Evolutionary conservation across 2,329 filamentous ascomycete species (phyloP).

Genomic region (Trichophyton verrucosum): DNA sequence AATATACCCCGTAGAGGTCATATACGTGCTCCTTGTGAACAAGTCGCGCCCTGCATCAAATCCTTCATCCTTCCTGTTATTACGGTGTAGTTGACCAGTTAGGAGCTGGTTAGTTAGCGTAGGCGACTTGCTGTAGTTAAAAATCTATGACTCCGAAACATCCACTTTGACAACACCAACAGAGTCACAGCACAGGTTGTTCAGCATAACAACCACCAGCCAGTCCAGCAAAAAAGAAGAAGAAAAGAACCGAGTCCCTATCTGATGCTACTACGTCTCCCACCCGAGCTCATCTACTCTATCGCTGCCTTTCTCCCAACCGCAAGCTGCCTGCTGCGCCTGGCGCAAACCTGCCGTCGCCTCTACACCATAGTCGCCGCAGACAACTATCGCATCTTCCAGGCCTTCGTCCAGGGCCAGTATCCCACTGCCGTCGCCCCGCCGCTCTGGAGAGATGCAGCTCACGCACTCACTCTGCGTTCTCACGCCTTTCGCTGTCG

Average conservation of each 20-base stretch:
- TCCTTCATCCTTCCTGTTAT: no score
- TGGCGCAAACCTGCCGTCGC: constrained; percentile 36
- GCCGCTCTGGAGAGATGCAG: constrained; percentile 38
- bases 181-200: no score
- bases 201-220: neutral
- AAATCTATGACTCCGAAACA: no score
- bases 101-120: no score
- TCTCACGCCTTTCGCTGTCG: constrained; percentile 46
- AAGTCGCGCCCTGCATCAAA: no score
- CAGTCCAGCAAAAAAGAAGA: neutral
- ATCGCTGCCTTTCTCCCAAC: constrained; percentile 34
- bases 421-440: constrained; percentile 37
- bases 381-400: constrained; percentile 38
- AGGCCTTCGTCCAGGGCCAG: constrained; percentile 35
- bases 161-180: no score
- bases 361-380: constrained; percentile 36
- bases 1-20: no score
- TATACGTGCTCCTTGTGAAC: no score
- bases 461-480: constrained; percentile 43
- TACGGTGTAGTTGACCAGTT: no score
- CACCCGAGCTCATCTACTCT: constrained; percentile 33
- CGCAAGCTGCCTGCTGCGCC: constrained; percentile 31
- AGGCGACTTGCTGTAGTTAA: no score
- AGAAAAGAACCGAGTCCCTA: neutral
- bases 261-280: constrained; percentile 26